Evolutionary conservation across 148 eudicot genomes (phyloP), one percentile per base, ranked within the genome.

Genomic region (Polygonum aviculare): DNA sequence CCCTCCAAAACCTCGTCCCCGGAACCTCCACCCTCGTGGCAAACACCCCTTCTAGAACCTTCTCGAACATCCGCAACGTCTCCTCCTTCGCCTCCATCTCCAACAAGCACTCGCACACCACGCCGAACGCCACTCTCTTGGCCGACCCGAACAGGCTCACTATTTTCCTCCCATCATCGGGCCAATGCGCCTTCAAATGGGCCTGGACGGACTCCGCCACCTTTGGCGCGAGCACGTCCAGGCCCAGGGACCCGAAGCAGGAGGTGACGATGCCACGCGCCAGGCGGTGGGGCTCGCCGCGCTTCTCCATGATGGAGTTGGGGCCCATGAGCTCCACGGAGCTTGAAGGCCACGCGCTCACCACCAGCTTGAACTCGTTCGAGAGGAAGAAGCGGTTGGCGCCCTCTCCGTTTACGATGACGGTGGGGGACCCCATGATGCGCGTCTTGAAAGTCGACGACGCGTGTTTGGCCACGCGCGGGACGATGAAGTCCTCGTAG

Each of bases 331-430:
- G 82, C 41, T 91, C 90, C 19, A 93, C 93, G 0, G 93, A 82
- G 0, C 92, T 88, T 5, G 93, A 74, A 4, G 98, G 93, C 98
- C 98, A 91, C 0, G 96, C 89, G 81, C 98, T 91, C 12, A 91
- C 84, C 18, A 93, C 96, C 11, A 93, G 73, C 85, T 91, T 91
- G 76, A 93, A 93, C 86, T 93, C 96, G 59, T 91, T 93, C 0
- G 91, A 86, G 9, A 91, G 49, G 78, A 93, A 88, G 80, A 93
- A 93, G 0, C 83, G 82, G 57, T 88, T 90, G 8, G 96, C 90
- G 8, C 86, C 84, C 4, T 85, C 82, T 2, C 98, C 92, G 57
- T 84, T 89, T 0, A 91, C 89, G 0, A 91, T 79, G 31, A 91
- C 86, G 0, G 94, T 91, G 0, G 94, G 92, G 0, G 85, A 77